phyloP scores from a whole-genome alignment of 495 filamentous ascomycete genomes.

The Aspergillus wentii region DNA sequence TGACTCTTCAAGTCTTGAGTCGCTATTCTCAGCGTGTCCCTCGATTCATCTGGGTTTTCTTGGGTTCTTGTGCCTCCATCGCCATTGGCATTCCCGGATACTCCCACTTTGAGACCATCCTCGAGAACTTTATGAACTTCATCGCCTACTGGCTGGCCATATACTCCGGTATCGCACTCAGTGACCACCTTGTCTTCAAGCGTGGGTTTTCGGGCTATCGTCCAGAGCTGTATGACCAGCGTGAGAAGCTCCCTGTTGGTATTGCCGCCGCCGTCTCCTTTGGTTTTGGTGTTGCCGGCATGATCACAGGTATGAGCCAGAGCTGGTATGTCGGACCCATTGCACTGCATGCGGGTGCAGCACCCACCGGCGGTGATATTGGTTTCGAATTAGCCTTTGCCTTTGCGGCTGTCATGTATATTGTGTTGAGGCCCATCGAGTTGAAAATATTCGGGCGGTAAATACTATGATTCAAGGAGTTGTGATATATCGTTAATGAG shows the following conservation, averaged over 20 bases:
- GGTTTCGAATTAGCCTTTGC: constrained; percentile 64
- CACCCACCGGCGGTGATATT: constrained; percentile 61
- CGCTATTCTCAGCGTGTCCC: constrained; percentile 63
- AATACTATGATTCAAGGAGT: constrained; percentile 2
- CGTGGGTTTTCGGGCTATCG: constrained; percentile 59
- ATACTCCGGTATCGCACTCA: constrained; percentile 66
- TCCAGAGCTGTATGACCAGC: constrained; percentile 56
- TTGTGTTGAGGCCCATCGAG: constrained; percentile 30
- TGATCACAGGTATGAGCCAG: constrained; percentile 74
- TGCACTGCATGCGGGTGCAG: constrained; percentile 53
- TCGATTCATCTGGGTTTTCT: constrained; percentile 70
- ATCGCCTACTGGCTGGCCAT: constrained; percentile 85
- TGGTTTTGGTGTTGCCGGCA: constrained; percentile 63
- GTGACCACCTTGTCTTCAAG: constrained; percentile 76
- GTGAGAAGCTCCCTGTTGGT: constrained; percentile 61
- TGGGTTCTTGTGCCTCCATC: constrained; percentile 64
- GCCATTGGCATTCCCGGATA: constrained; percentile 78
- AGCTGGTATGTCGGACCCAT: constrained; percentile 72
- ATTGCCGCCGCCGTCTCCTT: constrained; percentile 65
- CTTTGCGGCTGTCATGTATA: constrained; percentile 29
- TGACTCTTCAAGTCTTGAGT: constrained; percentile 69
- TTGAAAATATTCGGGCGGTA: constrained; percentile 32
- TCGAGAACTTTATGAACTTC: constrained; percentile 76
- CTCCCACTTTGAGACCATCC: constrained; percentile 61
- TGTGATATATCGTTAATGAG: too few species aligned